phyloP scores from a whole-genome alignment of 305 asterid species.

The Fraxinus velutina region DNA sequence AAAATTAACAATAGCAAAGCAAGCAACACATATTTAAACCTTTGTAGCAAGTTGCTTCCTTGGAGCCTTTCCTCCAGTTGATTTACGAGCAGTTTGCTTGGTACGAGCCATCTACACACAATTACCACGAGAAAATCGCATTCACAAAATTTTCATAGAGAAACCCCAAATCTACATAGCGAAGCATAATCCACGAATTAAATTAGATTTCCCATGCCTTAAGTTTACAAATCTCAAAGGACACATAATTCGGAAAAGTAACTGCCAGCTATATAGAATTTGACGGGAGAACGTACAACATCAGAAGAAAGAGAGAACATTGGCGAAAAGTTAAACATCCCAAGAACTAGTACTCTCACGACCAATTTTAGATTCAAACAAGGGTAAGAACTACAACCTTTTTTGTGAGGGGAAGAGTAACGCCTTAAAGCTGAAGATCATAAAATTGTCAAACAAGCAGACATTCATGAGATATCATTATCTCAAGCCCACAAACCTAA shows the following conservation, averaged over 20 bases:
- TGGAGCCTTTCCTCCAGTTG: constrained; percentile 97
- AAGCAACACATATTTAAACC: constrained; percentile 28
- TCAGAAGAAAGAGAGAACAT: background rate
- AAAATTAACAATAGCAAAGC: background rate
- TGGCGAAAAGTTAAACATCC: background rate
- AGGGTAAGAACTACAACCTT: background rate
- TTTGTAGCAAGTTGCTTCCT: constrained; percentile 97
- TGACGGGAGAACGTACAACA: background rate
- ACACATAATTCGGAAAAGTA: background rate
- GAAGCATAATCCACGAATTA: background rate
- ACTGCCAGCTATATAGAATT: background rate
- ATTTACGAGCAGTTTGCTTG: constrained; percentile 97
- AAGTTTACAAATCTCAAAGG: background rate
- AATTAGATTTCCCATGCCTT: background rate
- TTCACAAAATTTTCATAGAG: background rate
- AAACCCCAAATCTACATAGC: background rate
- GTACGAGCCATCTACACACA: constrained; percentile 84
- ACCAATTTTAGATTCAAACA: background rate
- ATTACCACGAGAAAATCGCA: background rate
- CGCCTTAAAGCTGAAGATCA: background rate
- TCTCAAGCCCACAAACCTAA: background rate
- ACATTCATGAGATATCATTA: background rate
- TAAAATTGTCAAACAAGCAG: background rate
- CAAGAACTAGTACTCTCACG: background rate
- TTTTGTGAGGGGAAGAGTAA: background rate